phyloP scores from a whole-genome alignment of 179 eudicot genomes.

The Beta macrorhiza region DNA sequence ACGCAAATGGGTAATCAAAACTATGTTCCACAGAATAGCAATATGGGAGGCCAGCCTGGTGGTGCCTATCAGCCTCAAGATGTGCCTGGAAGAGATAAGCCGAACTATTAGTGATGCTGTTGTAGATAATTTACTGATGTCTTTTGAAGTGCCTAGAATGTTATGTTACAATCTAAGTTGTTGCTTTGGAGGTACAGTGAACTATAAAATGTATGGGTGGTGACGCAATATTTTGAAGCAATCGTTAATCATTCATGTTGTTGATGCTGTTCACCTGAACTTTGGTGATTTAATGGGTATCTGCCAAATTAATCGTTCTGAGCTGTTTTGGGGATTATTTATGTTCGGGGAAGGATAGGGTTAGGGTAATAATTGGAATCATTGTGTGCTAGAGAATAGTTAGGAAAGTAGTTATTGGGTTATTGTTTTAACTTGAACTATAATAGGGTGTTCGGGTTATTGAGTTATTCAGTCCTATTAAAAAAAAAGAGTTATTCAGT shows the following conservation, averaged over 20 bases:
- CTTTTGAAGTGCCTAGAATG: conserved; percentile 9
- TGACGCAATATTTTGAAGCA: not conserved
- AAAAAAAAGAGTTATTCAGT: too few relatives aligned
- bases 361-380: too few relatives aligned
- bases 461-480: too few relatives aligned
- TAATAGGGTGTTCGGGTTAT: too few relatives aligned
- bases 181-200: not conserved
- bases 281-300: too few relatives aligned
- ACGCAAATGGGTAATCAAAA: conserved; percentile 35
- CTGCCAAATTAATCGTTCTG: too few relatives aligned
- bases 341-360: too few relatives aligned
- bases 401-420: too few relatives aligned
- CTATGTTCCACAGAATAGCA: conserved; percentile 34
- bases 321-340: too few relatives aligned
- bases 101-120: conserved; percentile 25
- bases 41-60: conserved; percentile 29
- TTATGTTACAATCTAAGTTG: not conserved
- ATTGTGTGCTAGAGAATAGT: too few relatives aligned
- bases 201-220: conserved; percentile 9
- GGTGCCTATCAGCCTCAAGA: conserved; percentile 51
- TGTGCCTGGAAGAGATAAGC: conserved; percentile 62
- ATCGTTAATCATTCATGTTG: not conserved
- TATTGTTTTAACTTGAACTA: too few relatives aligned
- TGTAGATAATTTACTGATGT: conserved; percentile 26
- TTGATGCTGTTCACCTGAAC: too few relatives aligned